These are phyloP conservation scores for Jackrogersella minutella DNA, from an alignment of 495 filamentous ascomycete genomes.

Conservation along the genomic window DNA sequence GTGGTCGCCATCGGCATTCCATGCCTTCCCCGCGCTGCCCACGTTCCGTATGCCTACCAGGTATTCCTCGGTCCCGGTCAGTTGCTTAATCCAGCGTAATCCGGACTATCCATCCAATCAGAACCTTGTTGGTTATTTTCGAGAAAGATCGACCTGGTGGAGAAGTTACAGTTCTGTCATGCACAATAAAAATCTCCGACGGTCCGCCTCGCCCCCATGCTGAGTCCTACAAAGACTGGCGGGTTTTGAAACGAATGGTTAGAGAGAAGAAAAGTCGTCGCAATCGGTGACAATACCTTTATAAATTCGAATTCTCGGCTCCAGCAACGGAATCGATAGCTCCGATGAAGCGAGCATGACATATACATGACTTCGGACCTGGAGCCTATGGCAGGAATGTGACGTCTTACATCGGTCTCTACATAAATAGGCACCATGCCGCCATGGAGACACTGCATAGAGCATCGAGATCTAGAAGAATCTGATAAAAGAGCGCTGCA, in stretches of 20 bases:
- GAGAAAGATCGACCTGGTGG: neutral
- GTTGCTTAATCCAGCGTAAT: constrained; percentile 33
- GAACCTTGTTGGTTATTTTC: too few species aligned
- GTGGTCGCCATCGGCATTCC: neutral
- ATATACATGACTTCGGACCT: neutral
- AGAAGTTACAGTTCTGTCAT: neutral
- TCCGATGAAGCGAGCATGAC: neutral
- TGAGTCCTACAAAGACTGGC: neutral
- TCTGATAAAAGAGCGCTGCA: too few species aligned
- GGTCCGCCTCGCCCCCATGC: neutral
- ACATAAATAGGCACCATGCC: neutral
- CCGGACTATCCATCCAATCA: constrained; percentile 13
- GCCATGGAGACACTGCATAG: neutral
- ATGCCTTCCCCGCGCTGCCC: neutral
- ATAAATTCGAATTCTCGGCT: neutral
- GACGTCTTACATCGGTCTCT: neutral
- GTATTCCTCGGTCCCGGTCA: constrained; percentile 15
- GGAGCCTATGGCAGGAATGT: neutral
- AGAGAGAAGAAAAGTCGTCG: neutral
- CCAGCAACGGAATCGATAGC: neutral
- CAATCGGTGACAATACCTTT: neutral
- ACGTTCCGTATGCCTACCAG: neutral
- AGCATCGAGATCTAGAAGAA: too few species aligned
- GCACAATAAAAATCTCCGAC: constrained; percentile 7
- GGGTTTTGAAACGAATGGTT: neutral